These are phyloP conservation scores for Dendrocalamus sinicus DNA, from an alignment of 176 grass and related monocot species.

Conservation along the genomic window DNA sequence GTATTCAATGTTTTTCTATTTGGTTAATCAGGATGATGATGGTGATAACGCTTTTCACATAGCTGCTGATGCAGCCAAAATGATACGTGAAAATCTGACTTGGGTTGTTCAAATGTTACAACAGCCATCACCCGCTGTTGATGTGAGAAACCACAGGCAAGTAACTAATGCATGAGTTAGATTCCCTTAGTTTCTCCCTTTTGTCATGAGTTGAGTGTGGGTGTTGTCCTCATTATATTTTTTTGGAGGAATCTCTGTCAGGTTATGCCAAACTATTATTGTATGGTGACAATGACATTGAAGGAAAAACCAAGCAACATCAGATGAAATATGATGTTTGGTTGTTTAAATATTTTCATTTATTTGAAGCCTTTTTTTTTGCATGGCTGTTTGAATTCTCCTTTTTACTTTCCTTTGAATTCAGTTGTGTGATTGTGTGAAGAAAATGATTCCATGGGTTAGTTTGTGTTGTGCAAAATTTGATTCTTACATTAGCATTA, in stretches of 20 bases:
- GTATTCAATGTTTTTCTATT: constrained; percentile 41
- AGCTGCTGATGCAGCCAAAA: constrained; percentile 97
- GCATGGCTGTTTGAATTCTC: constrained; percentile 15
- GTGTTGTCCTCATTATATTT: constrained; percentile 28
- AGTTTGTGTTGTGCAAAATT: constrained; percentile 15
- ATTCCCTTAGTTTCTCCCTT: constrained; percentile 10
- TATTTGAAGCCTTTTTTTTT: constrained; percentile 21
- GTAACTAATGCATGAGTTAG: constrained; percentile 30
- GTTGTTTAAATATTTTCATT: constrained; percentile 10
- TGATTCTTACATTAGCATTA: constrained; percentile 14
- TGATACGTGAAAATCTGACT: constrained; percentile 95
- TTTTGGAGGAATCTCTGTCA: constrained; percentile 41
- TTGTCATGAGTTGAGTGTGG: constrained; percentile 1
- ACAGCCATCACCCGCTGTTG: constrained; percentile 75
- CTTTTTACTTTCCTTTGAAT: neutral
- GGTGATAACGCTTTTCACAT: constrained; percentile 98
- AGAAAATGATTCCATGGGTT: constrained; percentile 4
- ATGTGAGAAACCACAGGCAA: constrained; percentile 98
- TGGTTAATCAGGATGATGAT: constrained; percentile 90
- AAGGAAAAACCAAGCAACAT: constrained; percentile 16
- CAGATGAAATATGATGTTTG: neutral
- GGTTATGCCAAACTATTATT: constrained; percentile 21
- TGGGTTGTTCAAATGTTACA: constrained; percentile 94
- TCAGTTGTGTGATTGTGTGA: neutral
- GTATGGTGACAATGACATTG: constrained; percentile 24